Percentiles rank a stretch among this genome's conserved stretches.
phyloP scores from a whole-genome alignment of 2,329 filamentous ascomycete genomes.

The Exophiala phaeomuriformis region DNA sequence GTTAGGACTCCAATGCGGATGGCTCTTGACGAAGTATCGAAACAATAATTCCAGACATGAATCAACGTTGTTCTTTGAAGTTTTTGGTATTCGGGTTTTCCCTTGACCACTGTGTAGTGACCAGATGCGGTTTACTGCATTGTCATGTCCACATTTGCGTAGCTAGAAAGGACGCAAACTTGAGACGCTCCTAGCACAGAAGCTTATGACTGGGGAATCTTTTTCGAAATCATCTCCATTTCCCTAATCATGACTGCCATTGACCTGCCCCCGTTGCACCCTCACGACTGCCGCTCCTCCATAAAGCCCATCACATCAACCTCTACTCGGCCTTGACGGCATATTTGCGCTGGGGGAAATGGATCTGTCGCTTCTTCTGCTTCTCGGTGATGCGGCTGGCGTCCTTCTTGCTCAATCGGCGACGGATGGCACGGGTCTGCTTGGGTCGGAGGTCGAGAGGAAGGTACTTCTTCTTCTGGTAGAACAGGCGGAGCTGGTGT shows the following conservation, averaged over 20 bases:
- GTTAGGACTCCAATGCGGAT: not conserved
- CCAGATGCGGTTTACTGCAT: not conserved
- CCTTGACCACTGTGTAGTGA: not conserved
- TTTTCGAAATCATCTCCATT: not conserved
- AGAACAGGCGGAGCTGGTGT: constrained; percentile 95
- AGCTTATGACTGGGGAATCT: not conserved
- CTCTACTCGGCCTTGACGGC: constrained; percentile 70
- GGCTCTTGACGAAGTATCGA: constrained; percentile 17
- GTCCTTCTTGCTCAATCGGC: constrained; percentile 89
- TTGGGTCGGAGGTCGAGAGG: constrained; percentile 97
- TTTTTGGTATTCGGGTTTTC: constrained; percentile 1
- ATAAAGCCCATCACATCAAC: constrained; percentile 30
- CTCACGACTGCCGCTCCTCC: constrained; percentile 13
- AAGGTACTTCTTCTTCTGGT: constrained; percentile 99
- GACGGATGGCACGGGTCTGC: constrained; percentile 96
- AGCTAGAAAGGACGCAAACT: not conserved
- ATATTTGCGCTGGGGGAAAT: constrained; percentile 98
- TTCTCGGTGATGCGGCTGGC: constrained; percentile 77
- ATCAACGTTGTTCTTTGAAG: not conserved
- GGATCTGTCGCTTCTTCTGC: constrained; percentile 88
- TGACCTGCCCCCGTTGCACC: not conserved
- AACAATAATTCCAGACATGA: not conserved
- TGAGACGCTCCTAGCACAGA: not conserved
- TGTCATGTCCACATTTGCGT: not conserved
- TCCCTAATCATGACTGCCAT: not conserved